These are phyloP conservation scores for Saturnispora besseyi DNA, from an alignment of 805 yeast species.

Conservation along the genomic window DNA sequence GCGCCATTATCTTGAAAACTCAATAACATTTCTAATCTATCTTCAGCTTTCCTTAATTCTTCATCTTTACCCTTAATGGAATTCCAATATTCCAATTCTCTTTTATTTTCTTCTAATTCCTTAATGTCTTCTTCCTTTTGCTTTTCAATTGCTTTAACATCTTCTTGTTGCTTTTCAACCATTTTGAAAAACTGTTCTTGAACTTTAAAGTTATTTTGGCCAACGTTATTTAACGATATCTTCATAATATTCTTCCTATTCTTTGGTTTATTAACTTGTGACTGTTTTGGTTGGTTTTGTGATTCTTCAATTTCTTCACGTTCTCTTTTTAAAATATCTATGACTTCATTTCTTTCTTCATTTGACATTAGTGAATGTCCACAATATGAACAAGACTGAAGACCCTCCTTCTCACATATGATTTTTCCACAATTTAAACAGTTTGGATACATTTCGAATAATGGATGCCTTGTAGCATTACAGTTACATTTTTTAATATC, in stretches of 20 bases:
- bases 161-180: constrained; percentile 41
- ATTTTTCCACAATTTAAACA: constrained; percentile 92
- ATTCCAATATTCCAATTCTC: constrained; percentile 37
- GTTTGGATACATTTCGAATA: constrained; percentile 85
- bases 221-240: constrained; percentile 48
- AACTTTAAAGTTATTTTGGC: constrained; percentile 55
- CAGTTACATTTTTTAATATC: constrained; percentile 51
- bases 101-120: constrained; percentile 33
- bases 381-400: constrained; percentile 84
- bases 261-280: constrained; percentile 17
- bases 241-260: constrained; percentile 39
- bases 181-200: constrained; percentile 57
- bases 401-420: constrained; percentile 82
- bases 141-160: constrained; percentile 28
- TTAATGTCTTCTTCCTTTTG: constrained; percentile 30
- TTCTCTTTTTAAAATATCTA: constrained; percentile 44
- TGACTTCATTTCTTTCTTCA: constrained; percentile 54
- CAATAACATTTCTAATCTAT: constrained; percentile 61
- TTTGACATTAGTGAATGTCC: constrained; percentile 53
- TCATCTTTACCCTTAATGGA: constrained; percentile 37
- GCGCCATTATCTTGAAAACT: constrained; percentile 80
- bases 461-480: constrained; percentile 80
- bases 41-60: constrained; percentile 61
- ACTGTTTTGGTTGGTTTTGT: constrained; percentile 11
- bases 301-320: constrained; percentile 34